phyloP scores from a whole-genome alignment of 225 moss, liverwort and hornwort species.

The Physcomitrellopsis africana region DNA sequence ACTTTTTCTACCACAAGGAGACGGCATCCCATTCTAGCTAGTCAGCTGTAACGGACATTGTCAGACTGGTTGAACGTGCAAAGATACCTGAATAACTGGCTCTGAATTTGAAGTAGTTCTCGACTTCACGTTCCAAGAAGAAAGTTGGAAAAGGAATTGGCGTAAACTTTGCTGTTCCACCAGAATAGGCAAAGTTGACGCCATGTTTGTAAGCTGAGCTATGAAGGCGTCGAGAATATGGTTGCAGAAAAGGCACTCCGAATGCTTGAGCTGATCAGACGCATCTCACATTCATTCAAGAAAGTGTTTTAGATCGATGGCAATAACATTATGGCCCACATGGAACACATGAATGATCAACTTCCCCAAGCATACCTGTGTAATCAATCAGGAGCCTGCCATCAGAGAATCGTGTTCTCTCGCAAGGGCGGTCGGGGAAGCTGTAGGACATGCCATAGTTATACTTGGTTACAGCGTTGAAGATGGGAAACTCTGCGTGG shows the following conservation, averaged over 20 bases:
- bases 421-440: slow-evolving; percentile 44
- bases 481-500: slow-evolving; percentile 13
- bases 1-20: too few species aligned
- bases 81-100: slow-evolving; percentile 14
- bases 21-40: too few species aligned
- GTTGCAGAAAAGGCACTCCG: slow-evolving; percentile 43
- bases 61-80: too few species aligned
- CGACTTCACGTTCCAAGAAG: slow-evolving; percentile 33
- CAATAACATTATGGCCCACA: too few species aligned
- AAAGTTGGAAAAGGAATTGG: slow-evolving; percentile 19
- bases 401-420: slow-evolving; percentile 45
- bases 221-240: slow-evolving; percentile 31
- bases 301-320: too few species aligned
- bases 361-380: slow-evolving; percentile 24
- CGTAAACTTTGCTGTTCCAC: slow-evolving; percentile 18
- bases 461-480: background rate
- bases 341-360: too few species aligned
- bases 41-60: too few species aligned
- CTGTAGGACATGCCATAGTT: slow-evolving; percentile 40
- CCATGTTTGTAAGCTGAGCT: slow-evolving; percentile 43
- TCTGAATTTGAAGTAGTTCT: slow-evolving; percentile 41
- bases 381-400: slow-evolving; percentile 44
- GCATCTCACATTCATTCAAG: too few species aligned
- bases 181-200: slow-evolving; percentile 46
- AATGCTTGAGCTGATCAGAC: slow-evolving; percentile 47